phyloP scores from a whole-genome alignment of 2,329 filamentous ascomycete genomes.

The Colletotrichum caudatum region DNA sequence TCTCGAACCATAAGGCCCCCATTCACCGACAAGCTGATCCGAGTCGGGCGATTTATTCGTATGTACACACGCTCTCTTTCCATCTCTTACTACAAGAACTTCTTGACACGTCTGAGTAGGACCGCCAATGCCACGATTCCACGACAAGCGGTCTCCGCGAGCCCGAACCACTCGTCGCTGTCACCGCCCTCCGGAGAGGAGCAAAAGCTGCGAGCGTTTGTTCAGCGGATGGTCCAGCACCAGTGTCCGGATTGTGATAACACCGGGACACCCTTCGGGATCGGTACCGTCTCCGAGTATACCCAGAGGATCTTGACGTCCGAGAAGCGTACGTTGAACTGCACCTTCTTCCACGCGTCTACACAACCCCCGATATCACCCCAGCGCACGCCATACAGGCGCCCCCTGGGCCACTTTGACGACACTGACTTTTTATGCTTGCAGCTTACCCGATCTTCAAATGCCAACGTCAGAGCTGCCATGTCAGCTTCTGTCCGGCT shows the following conservation, averaged over 20 bases:
- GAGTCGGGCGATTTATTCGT: background rate
- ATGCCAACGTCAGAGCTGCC: background rate
- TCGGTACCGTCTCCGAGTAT: background rate
- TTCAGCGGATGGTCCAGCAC: background rate
- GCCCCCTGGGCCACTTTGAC: background rate
- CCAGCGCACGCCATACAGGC: background rate
- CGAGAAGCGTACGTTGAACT: background rate
- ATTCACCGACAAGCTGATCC: background rate
- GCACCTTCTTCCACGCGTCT: background rate
- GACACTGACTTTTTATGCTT: background rate
- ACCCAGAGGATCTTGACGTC: background rate
- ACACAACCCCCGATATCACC: background rate
- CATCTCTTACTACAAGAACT: too few relatives aligned
- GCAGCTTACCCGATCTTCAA: background rate
- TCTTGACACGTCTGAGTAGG: background rate
- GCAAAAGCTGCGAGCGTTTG: background rate
- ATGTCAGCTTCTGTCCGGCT: background rate
- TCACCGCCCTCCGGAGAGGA: background rate
- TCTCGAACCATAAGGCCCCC: too few relatives aligned
- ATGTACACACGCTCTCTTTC: background rate
- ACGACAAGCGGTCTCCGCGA: background rate
- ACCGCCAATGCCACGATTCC: background rate
- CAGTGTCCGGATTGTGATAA: background rate
- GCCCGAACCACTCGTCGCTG: background rate
- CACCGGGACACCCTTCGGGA: background rate